A percentile compares a stretch with the other conserved stretches of the same genome.
phyloP scores from a whole-genome alignment of 306 rosid species.

The Vigna angularis region DNA sequence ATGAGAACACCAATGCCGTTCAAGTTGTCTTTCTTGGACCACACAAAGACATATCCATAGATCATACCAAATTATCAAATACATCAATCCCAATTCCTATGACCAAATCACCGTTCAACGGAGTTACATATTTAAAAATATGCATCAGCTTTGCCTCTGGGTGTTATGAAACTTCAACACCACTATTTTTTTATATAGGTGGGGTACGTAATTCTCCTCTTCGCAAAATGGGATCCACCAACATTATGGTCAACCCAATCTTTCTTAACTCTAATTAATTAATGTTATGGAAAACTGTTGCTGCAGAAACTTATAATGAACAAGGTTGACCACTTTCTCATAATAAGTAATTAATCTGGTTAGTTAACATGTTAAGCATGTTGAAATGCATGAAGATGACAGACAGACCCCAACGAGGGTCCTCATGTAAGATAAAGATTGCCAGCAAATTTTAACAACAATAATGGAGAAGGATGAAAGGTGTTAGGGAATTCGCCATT shows the following conservation, averaged over 20 bases:
- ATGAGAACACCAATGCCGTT: not conserved
- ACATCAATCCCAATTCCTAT: not conserved
- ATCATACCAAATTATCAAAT: not conserved
- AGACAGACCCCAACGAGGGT: not conserved
- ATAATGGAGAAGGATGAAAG: too few species aligned
- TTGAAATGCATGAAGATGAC: not conserved
- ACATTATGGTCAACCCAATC: not conserved
- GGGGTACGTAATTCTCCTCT: not conserved
- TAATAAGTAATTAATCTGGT: not conserved
- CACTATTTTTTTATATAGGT: not conserved
- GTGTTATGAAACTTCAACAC: not conserved
- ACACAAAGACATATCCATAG: not conserved
- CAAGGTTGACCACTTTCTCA: not conserved
- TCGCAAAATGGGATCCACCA: slow-evolving; percentile 5
- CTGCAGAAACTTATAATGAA: not conserved
- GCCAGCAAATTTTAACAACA: not conserved
- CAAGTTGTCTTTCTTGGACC: slow-evolving; percentile 38
- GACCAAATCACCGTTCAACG: slow-evolving; percentile 5
- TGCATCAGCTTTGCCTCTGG: not conserved
- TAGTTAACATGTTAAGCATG: not conserved
- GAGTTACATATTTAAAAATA: not conserved
- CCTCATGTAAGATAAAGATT: not conserved
- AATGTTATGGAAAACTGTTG: not conserved
- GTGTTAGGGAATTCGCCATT: too few species aligned
- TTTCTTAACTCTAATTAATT: not conserved